Conservation (phyloP, 306 rosid species). For the Ormosia emarginata region DNA sequence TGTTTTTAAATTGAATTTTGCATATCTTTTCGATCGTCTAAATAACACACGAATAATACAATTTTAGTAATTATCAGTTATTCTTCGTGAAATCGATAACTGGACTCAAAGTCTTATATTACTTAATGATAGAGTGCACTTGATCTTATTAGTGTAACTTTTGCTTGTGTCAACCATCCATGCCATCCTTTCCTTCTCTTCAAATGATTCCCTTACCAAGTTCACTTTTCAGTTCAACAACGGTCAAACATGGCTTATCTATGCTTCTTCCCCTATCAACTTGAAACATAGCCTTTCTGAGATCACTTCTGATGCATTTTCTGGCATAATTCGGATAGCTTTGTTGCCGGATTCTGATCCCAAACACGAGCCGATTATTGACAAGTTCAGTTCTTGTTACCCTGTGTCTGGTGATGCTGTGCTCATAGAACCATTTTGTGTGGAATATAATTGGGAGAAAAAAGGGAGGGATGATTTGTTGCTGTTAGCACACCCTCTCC, state of each 20-base stretch:
- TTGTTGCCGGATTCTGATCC: constrained; percentile 39
- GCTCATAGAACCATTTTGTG: constrained; percentile 38
- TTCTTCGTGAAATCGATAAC: too few species aligned
- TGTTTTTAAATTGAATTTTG: too few species aligned
- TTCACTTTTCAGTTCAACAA: constrained; percentile 50
- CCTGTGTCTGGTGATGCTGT: constrained; percentile 61
- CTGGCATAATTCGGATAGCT: constrained; percentile 59
- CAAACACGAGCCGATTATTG: constrained; percentile 35
- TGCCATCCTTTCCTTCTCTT: constrained; percentile 36
- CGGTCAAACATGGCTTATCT: constrained; percentile 69
- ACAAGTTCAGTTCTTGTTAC: constrained; percentile 56
- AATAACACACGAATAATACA: too few species aligned
- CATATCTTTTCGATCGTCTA: too few species aligned
- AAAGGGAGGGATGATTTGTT: constrained; percentile 12
- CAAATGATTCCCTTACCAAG: constrained; percentile 37
- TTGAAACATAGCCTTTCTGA: constrained; percentile 20
- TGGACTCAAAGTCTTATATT: too few species aligned
- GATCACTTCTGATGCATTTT: constrained; percentile 44
- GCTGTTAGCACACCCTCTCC: constrained; percentile 16
- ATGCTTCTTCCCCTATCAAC: constrained; percentile 49
- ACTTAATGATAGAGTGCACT: too few species aligned
- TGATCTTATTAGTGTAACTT: too few species aligned
- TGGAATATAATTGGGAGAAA: constrained; percentile 16
- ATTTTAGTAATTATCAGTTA: too few species aligned
- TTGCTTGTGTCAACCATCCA: too few species aligned